phyloP scores from a whole-genome alignment of 2,329 filamentous ascomycete genomes.

The Stachybotrys echinatus region DNA sequence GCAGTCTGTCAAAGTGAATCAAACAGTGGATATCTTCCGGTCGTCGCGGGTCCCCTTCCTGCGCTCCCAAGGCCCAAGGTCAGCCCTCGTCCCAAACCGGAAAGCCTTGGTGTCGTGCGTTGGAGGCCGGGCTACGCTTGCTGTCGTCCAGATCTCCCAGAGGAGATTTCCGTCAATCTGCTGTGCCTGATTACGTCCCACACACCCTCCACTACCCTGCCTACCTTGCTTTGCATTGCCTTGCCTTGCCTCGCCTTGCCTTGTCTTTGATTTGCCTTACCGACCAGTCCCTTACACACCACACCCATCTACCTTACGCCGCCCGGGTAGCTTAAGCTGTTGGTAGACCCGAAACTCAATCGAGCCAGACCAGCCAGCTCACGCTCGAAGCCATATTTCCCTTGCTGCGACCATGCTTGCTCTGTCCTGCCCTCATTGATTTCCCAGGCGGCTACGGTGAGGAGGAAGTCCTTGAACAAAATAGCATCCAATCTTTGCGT shows the following conservation, averaged over 20 bases:
- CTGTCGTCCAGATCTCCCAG: background rate
- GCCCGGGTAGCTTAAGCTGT: background rate
- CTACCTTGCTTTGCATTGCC: background rate
- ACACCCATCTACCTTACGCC: background rate
- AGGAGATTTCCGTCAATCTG: background rate
- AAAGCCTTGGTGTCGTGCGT: background rate
- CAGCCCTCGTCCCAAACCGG: background rate
- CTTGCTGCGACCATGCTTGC: background rate
- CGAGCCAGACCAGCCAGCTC: background rate
- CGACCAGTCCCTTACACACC: background rate
- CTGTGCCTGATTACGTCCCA: background rate
- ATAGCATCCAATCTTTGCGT: background rate
- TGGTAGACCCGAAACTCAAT: background rate
- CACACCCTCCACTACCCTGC: too few relatives aligned
- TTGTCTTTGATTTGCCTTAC: background rate
- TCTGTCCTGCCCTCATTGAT: background rate
- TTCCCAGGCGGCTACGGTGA: background rate
- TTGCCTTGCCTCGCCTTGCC: background rate
- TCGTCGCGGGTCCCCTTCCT: background rate
- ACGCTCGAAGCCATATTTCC: background rate
- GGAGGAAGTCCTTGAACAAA: background rate
- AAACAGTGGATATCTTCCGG: background rate
- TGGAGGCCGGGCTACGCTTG: background rate
- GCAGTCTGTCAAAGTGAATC: background rate
- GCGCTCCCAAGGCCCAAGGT: too few relatives aligned